Evolutionary conservation across 345 rosid species (phyloP).

Genomic region (Litchi chinensis): DNA sequence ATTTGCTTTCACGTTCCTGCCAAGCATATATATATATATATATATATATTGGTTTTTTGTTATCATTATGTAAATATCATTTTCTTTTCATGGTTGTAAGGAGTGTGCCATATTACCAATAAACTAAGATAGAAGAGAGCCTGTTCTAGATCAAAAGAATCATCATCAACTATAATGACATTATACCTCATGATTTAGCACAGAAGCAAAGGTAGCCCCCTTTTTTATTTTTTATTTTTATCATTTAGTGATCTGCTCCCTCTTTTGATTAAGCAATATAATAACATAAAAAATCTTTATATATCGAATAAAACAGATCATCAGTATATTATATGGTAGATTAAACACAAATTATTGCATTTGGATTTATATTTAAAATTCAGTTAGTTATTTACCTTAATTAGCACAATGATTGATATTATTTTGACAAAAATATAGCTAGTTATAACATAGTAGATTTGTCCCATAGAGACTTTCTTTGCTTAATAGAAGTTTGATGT

Average conservation of each 20-base stretch:
- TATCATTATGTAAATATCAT: not conserved
- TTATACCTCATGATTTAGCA: constrained; percentile 4
- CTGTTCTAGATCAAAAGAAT: not conserved
- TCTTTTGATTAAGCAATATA: not conserved
- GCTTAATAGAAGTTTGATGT: not conserved
- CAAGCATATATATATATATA: not conserved
- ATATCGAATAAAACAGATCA: too few species aligned
- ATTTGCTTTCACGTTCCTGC: not conserved
- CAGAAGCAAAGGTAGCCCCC: constrained; percentile 5
- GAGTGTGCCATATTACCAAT: not conserved
- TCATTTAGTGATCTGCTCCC: not conserved
- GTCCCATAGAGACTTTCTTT: not conserved
- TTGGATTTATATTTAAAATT: too few species aligned
- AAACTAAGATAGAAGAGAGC: not conserved
- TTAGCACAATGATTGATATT: too few species aligned
- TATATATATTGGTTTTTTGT: not conserved
- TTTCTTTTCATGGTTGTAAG: not conserved
- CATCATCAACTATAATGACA: constrained; percentile 17
- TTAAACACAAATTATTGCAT: too few species aligned
- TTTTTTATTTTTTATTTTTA: not conserved
- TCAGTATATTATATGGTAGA: not conserved
- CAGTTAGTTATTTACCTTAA: too few species aligned
- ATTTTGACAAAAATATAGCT: too few species aligned
- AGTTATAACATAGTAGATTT: not conserved
- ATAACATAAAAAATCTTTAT: too few species aligned